Evolutionary conservation across 2,329 filamentous ascomycete genomes (phyloP).

Genomic region (Cadophora sp.): DNA sequence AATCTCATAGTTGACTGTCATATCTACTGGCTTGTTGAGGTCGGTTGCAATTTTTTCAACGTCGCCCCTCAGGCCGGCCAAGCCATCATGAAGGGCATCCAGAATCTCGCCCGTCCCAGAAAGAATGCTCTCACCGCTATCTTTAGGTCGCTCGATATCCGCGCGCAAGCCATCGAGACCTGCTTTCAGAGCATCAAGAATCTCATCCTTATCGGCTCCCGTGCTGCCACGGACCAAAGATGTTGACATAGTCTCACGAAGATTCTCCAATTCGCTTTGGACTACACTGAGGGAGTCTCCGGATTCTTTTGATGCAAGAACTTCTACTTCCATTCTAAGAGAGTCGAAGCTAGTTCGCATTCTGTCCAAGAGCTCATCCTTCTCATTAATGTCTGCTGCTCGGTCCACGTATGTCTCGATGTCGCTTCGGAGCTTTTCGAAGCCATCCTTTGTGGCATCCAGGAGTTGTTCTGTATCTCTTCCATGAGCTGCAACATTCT

Average conservation of each 20-base stretch:
- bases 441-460: slow-evolving; percentile 84
- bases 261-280: slow-evolving; percentile 63
- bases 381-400: slow-evolving; percentile 69
- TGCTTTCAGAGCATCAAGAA: slow-evolving; percentile 66
- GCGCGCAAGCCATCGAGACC: slow-evolving; percentile 78
- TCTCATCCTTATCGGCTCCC: slow-evolving; percentile 64
- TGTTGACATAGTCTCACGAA: slow-evolving; percentile 62
- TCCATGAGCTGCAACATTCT: slow-evolving; percentile 80
- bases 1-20: slow-evolving; percentile 88
- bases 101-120: slow-evolving; percentile 84
- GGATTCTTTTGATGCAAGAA: slow-evolving; percentile 48
- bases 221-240: slow-evolving; percentile 55
- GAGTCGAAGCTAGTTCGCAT: slow-evolving; percentile 53
- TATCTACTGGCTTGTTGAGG: slow-evolving; percentile 78
- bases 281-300: slow-evolving; percentile 60
- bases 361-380: slow-evolving; percentile 79
- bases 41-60: slow-evolving; percentile 68
- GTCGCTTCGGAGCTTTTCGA: slow-evolving; percentile 79
- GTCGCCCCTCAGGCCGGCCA: slow-evolving; percentile 76
- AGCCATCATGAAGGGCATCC: slow-evolving; percentile 86
- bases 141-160: slow-evolving; percentile 61
- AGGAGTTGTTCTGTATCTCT: slow-evolving; percentile 88
- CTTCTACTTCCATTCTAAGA: slow-evolving; percentile 25
- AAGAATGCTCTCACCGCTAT: slow-evolving; percentile 39
- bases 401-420: slow-evolving; percentile 84